Evolutionary conservation across 2,329 filamentous ascomycete species (phyloP).

Genomic region (Colletotrichum sojae): DNA sequence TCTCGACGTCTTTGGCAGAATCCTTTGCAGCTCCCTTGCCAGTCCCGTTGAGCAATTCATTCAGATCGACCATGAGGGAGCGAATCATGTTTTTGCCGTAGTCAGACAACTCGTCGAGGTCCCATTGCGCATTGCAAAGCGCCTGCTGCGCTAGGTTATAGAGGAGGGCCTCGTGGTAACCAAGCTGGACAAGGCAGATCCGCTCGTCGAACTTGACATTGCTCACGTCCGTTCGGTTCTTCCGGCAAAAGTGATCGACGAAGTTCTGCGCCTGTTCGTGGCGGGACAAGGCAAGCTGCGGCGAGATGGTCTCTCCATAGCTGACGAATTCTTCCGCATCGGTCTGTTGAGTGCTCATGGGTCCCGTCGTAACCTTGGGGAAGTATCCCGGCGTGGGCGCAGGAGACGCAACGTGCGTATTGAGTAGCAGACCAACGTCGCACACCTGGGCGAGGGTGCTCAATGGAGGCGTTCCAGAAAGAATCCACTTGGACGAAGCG

Average conservation of each 20-base stretch:
- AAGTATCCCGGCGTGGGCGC: conserved; percentile 51
- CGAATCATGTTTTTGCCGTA: neutral
- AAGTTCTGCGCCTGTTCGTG: conserved; percentile 52
- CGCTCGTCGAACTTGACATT: conserved; percentile 43
- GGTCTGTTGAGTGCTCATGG: conserved; percentile 46
- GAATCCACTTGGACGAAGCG: conserved; percentile 57
- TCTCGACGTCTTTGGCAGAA: too few species aligned
- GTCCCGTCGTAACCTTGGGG: conserved; percentile 54
- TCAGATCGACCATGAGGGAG: too few species aligned
- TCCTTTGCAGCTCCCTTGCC: neutral
- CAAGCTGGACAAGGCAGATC: conserved; percentile 48
- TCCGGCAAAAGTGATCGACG: conserved; percentile 48
- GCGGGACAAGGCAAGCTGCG: conserved; percentile 51
- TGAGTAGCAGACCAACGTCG: conserved; percentile 51
- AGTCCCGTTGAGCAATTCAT: neutral
- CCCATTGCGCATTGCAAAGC: conserved; percentile 47
- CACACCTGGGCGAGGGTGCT: conserved; percentile 53
- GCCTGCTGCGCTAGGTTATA: conserved; percentile 50
- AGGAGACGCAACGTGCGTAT: conserved; percentile 56
- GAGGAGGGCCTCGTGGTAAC: conserved; percentile 41
- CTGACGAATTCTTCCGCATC: conserved; percentile 51
- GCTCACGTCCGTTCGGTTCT: conserved; percentile 49
- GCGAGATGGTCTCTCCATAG: conserved; percentile 52
- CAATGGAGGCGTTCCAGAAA: conserved; percentile 60
- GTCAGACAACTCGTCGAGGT: conserved; percentile 42